A percentile compares a stretch with the other conserved stretches of the same genome.
Evolutionary conservation across 2,329 filamentous ascomycete genomes (phyloP).

Genomic region (Aspergillus viridinutans): DNA sequence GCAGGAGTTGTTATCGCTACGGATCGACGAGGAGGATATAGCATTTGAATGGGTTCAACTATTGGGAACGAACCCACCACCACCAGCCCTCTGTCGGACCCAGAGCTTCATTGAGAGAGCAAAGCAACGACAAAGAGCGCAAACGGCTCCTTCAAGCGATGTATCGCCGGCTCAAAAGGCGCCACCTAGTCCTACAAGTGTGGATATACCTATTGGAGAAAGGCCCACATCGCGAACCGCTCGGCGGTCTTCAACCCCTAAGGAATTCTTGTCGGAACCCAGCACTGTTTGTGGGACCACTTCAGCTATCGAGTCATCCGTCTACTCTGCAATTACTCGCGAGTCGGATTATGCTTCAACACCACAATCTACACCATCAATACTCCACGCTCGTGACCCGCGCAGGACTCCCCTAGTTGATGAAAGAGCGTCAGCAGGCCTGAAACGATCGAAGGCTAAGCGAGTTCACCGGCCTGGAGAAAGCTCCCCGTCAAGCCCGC

Average conservation of each 20-base stretch:
- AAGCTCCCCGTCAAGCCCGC: conserved; percentile 22
- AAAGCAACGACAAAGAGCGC: conserved; percentile 32
- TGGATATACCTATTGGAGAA: conserved; percentile 61
- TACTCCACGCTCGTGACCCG: conserved; percentile 30
- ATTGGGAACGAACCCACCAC: conserved; percentile 63
- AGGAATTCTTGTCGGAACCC: conserved; percentile 28
- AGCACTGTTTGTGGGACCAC: conserved; percentile 27
- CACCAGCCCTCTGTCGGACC: conserved; percentile 54
- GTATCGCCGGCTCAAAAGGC: conserved; percentile 30
- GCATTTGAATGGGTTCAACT: conserved; percentile 84
- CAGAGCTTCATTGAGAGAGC: conserved; percentile 49
- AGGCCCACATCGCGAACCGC: conserved; percentile 46
- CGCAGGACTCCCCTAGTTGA: conserved; percentile 20
- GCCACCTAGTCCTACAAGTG: conserved; percentile 48
- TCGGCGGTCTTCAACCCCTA: conserved; percentile 29
- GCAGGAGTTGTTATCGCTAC: conserved; percentile 78
- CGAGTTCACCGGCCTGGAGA: conserved; percentile 38
- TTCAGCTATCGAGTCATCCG: conserved; percentile 24
- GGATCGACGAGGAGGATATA: conserved; percentile 70
- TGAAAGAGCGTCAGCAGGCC: conserved; percentile 29
- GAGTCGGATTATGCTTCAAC: conserved; percentile 30
- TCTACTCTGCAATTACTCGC: conserved; percentile 28
- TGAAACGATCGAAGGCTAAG: conserved; percentile 41
- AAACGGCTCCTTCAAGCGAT: conserved; percentile 18
- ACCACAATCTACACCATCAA: conserved; percentile 22